Percentiles rank a stretch among this genome's conserved stretches.
Evolutionary conservation across 106 monocot genomes (phyloP).

Genomic region (Platanthera zijinensis): DNA sequence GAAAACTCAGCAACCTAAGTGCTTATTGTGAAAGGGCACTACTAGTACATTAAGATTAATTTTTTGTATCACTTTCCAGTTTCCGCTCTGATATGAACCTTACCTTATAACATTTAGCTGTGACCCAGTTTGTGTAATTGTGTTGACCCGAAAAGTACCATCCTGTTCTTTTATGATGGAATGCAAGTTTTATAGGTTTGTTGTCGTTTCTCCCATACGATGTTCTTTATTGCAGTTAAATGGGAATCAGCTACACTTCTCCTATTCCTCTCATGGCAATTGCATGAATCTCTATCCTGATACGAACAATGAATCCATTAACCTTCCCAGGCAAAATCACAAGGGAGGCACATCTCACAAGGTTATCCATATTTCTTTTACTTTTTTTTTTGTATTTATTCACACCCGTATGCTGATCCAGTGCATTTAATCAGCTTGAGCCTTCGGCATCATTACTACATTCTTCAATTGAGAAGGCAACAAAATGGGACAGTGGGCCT

Average conservation of each 20-base stretch:
- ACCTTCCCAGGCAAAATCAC: background rate
- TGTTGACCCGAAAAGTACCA: too few relatives aligned
- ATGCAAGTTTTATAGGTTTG: background rate
- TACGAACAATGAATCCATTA: constrained; percentile 15
- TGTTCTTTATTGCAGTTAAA: constrained; percentile 33
- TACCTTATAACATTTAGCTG: too few relatives aligned
- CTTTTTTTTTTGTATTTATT: background rate
- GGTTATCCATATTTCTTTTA: constrained; percentile 21
- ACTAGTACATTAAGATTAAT: too few relatives aligned
- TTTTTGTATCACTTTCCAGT: too few relatives aligned
- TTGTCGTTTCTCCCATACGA: background rate
- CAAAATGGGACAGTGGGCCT: constrained; percentile 75
- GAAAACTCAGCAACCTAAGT: too few relatives aligned
- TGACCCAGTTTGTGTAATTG: too few relatives aligned
- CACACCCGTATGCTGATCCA: background rate
- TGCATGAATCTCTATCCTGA: constrained; percentile 10
- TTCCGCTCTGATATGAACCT: too few relatives aligned
- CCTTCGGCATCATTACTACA: constrained; percentile 28
- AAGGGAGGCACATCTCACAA: constrained; percentile 19
- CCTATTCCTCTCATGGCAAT: constrained; percentile 17
- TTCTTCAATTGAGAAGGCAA: constrained; percentile 65
- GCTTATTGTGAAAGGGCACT: too few relatives aligned
- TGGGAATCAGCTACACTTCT: constrained; percentile 17
- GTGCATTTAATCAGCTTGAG: constrained; percentile 33
- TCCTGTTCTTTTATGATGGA: too few relatives aligned